phyloP scores from a whole-genome alignment of 148 eudicot species.

The Tetragonia tetragonoides region DNA sequence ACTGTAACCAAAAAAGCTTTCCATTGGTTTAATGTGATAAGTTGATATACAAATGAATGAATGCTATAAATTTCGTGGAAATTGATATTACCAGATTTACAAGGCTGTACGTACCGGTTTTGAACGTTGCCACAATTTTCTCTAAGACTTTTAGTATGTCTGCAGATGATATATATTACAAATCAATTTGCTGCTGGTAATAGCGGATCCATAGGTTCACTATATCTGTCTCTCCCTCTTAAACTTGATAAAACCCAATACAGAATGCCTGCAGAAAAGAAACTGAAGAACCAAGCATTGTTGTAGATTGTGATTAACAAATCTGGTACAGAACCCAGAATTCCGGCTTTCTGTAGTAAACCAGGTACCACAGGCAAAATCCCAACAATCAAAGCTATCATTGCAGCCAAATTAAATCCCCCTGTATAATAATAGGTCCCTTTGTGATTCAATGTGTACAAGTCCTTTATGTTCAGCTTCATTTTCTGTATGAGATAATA shows the following conservation, averaged over 20 bases:
- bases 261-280: constrained; percentile 64
- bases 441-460: constrained; percentile 50
- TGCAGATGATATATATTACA: neutral
- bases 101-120: neutral
- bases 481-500: constrained; percentile 60
- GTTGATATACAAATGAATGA: neutral
- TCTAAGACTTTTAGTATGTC: neutral
- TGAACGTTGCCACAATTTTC: neutral
- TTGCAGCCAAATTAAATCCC: constrained; percentile 80
- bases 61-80: neutral
- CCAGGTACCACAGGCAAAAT: constrained; percentile 89
- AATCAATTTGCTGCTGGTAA: constrained; percentile 32
- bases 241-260: constrained; percentile 54
- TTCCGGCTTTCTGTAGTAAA: constrained; percentile 58
- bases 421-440: constrained; percentile 70
- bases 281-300: constrained; percentile 96
- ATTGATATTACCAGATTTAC: neutral
- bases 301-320: constrained; percentile 49
- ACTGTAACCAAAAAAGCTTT: neutral
- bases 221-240: constrained; percentile 23
- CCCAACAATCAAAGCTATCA: constrained; percentile 56
- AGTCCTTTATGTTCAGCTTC: constrained; percentile 45
- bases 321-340: constrained; percentile 44
- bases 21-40: constrained; percentile 4
- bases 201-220: constrained; percentile 42